These are phyloP conservation scores for Chaetomiaceae sp. DNA, from an alignment of 2,329 filamentous ascomycete species.

Conservation along the genomic window DNA sequence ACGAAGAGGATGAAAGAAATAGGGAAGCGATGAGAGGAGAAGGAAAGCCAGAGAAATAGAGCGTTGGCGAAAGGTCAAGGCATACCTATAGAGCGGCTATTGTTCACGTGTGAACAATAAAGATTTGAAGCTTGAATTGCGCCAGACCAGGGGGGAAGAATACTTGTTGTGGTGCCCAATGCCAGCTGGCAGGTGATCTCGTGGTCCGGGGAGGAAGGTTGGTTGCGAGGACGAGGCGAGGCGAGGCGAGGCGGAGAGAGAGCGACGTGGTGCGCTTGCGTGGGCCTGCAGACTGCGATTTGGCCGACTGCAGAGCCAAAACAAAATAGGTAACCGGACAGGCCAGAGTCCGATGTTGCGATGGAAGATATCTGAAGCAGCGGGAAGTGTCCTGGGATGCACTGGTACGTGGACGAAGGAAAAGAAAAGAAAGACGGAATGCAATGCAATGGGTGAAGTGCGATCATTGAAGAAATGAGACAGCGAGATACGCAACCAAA, in stretches of 20 bases:
- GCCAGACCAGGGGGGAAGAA: background rate
- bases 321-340: background rate
- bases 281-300: constrained; percentile 1
- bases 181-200: constrained; percentile 22
- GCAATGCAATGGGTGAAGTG: background rate
- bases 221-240: too few relatives aligned
- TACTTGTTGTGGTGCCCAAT: constrained; percentile 20
- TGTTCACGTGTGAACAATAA: constrained; percentile 4
- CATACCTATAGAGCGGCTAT: constrained; percentile 11
- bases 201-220: background rate
- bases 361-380: background rate
- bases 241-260: constrained; percentile 6
- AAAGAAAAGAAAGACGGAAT: too few relatives aligned
- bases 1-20: background rate
- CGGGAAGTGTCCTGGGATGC: background rate
- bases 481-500: too few relatives aligned
- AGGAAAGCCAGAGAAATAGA: background rate
- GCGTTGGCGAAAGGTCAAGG: background rate
- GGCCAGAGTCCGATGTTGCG: background rate
- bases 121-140: background rate
- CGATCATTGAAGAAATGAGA: background rate
- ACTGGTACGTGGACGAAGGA: background rate
- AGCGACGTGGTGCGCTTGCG: constrained; percentile 15
- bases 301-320: too few relatives aligned
- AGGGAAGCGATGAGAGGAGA: background rate